Base-by-base conservation (phyloP, 306 rosid species). In the Begonia masoniana region DNA sequence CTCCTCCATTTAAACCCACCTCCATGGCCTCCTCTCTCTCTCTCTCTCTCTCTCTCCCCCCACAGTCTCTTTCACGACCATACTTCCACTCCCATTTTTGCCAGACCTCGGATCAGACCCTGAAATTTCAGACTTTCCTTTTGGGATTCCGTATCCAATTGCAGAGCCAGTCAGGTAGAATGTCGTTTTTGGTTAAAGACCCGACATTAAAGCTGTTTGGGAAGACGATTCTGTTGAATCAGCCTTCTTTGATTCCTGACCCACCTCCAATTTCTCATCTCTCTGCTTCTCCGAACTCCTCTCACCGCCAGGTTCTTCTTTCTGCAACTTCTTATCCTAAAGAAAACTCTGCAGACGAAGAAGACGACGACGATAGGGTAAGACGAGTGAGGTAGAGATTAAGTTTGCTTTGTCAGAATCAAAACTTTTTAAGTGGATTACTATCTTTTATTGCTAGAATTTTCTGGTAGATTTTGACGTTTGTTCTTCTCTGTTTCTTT, bases 131-230 rank as follows among this genome's bases (percentile, higher is more conserved):
- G 39, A 31, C 39, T 31, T 5, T 31, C 39, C 39, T 31, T 31
- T 31, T 9, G 2, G 39, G 9, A 31, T 31, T 31, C 39, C 9
- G 2, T 31, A 5, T 5, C 39, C 39, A 7, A 31, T 4, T 5
- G 39, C 39, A 31, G 39, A 31, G 39, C 39, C 39, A 7, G 39
- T 1, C 39, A 31, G 54, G 48, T 15, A 64, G 46, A 85, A 89
- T 89, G 97, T 66, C 78, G 47, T 77, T 31, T 31, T 31, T 74
- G 76, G 57, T 51, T 41, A 79, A 70, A 64, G 82, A 81, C 64
- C 64, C 74, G 16, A 67, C 70, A 13, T 75, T 85, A 52, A 88
- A 82, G 85, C 81, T 85, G 3, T 85, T 89, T 59, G 97, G 97
- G 11, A 73, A 74, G 72, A 89, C 87, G 55, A 82, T 89, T 72